Base-by-base conservation (phyloP, 805 yeast species). In the Candida nitratophila region DNA sequence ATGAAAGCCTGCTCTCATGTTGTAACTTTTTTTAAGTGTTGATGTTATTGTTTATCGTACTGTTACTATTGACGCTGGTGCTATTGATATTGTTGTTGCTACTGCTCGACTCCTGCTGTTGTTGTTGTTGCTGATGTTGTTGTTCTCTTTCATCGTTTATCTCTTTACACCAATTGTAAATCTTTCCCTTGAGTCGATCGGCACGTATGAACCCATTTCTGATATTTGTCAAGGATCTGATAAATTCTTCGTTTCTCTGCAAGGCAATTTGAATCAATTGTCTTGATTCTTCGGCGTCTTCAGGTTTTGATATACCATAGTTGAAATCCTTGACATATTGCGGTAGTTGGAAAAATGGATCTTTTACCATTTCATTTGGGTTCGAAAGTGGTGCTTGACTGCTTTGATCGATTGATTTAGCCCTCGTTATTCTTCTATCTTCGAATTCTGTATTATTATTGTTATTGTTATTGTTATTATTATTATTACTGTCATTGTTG, bases 221-320 rank as follows among this genome's bases (percentile, higher is more conserved):
- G 32, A 93, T 73, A 31, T 71, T 76, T n/a, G 78, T 70, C 55
- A 93, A 67, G 48, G 89, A 85, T 54, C 91, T 74, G 42, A 89
- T 82, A 59, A 83, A 91, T 62, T 93, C 98, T 57, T 87, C 89
- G 46, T 81, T 77, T 48, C 91, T 79, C 61, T 90, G 96, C 38
- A 88, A 69, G 0, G 84, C 83, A 38, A 83, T 88, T 69, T 76
- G 96, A 42, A 77, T 80, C 60, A 80, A 71, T 54, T 84, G 90
- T 49, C 91, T 68, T 1, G 86, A 70, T 40, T 81, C 84, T 51
- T 81, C 86, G 4, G 87, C 84, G 30, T 72, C 74, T 34, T 76
- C 83, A 0, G 69, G 64, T 3, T 67, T 57, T n/a, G 74, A 58
- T 1, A 57, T 40, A 11, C 81, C 83, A 45, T 68, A 73, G 50